phyloP scores from a whole-genome alignment of 768 basidiomycete genomes.

The Boletus rex-veris region DNA sequence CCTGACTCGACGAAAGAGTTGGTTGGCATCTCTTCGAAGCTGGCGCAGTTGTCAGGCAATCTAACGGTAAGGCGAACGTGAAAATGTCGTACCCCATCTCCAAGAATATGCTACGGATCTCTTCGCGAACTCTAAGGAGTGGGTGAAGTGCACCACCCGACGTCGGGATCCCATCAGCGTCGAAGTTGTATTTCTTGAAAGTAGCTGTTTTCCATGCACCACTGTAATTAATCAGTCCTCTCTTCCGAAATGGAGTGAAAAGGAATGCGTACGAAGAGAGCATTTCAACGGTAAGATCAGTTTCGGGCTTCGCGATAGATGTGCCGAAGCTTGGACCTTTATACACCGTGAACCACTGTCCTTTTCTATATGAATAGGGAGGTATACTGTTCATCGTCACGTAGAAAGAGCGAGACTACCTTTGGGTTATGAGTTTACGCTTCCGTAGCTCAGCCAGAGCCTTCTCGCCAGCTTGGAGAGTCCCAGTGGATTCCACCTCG shows the following conservation, averaged over 20 bases:
- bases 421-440: constrained; percentile 83
- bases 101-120: constrained; percentile 95
- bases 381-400: constrained; percentile 1
- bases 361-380: constrained; percentile 58
- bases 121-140: constrained; percentile 94
- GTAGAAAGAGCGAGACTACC: constrained; percentile 40
- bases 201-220: constrained; percentile 91
- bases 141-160: constrained; percentile 93
- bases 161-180: constrained; percentile 88
- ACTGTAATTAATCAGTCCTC: constrained; percentile 38
- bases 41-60: constrained; percentile 31
- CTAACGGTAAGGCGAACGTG: neutral
- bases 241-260: neutral
- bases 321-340: constrained; percentile 89
- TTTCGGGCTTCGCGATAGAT: constrained; percentile 89
- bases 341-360: constrained; percentile 87
- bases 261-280: constrained; percentile 66
- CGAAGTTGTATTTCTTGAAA: constrained; percentile 99
- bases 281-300: constrained; percentile 96
- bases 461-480: constrained; percentile 74
- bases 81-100: constrained; percentile 85
- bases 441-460: constrained; percentile 83
- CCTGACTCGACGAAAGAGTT: constrained; percentile 93
- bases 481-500: constrained; percentile 71
- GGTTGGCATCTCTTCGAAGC: constrained; percentile 99